A percentile compares a stretch with the other conserved stretches of the same genome.
phyloP scores from a whole-genome alignment of 805 yeast species.

The Saccharomycopsis guyanensis region DNA sequence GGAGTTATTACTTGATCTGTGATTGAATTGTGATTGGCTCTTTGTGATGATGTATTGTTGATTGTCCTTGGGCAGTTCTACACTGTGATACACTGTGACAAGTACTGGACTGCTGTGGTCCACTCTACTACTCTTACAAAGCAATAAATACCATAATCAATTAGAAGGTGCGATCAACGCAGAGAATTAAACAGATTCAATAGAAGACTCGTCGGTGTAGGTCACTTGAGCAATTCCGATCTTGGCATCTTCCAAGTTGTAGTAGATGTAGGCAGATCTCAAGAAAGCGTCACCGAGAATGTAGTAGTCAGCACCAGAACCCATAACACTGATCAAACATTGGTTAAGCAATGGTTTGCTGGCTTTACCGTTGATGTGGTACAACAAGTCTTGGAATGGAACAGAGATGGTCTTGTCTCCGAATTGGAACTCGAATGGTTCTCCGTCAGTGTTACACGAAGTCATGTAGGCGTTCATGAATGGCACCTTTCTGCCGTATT shows the following conservation, averaged over 20 bases:
- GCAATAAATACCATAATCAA: too few species aligned
- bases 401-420: constrained; percentile 12
- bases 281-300: constrained; percentile 53
- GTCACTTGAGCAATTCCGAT: constrained; percentile 51
- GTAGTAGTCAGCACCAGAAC: constrained; percentile 14
- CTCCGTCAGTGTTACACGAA: constrained; percentile 12
- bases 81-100: too few species aligned
- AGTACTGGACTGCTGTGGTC: too few species aligned
- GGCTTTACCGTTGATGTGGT: constrained; percentile 5
- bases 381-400: constrained; percentile 16
- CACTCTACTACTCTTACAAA: too few species aligned
- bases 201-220: constrained; percentile 21
- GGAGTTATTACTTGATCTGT: too few species aligned
- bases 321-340: constrained; percentile 17
- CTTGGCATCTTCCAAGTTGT: constrained; percentile 49
- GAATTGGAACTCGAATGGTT: constrained; percentile 14
- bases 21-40: too few species aligned
- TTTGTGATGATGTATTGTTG: too few species aligned
- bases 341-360: constrained; percentile 1
- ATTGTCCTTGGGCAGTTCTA: too few species aligned
- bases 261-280: constrained; percentile 55
- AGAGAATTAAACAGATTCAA: constrained; percentile 24
- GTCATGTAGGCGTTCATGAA: constrained; percentile 5
- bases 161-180: too few species aligned
- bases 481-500: constrained; percentile 9